Evolutionary conservation across 768 basidiomycete genomes (phyloP).

Genomic region (Gelatoporia subvermispora): DNA sequence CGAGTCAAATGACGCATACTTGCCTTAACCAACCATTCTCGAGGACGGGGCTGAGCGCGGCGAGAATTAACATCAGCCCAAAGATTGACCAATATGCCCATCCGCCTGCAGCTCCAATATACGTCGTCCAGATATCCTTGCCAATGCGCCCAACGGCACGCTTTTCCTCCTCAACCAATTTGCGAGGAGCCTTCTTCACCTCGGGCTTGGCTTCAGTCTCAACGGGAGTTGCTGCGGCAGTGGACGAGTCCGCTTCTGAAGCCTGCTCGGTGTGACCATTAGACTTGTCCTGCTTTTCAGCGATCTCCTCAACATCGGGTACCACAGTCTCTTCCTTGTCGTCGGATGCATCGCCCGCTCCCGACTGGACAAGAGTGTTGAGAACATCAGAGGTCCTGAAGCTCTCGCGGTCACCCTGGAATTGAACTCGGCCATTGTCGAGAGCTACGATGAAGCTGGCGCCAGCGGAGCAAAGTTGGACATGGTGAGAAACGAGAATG

Average conservation of each 20-base stretch:
- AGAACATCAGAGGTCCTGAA: constrained; percentile 71
- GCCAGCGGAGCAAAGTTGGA: constrained; percentile 78
- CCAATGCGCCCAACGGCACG: constrained; percentile 45
- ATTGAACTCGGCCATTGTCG: constrained; percentile 76
- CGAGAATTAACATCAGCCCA: constrained; percentile 27
- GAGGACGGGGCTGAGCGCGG: constrained; percentile 37
- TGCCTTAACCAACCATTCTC: constrained; percentile 45
- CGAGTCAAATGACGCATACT: constrained; percentile 8
- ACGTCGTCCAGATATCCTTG: constrained; percentile 40
- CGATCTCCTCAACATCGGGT: constrained; percentile 29
- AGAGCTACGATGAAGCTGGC: constrained; percentile 81
- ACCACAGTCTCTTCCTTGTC: constrained; percentile 41
- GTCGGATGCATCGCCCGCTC: constrained; percentile 31
- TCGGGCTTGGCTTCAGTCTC: constrained; percentile 19
- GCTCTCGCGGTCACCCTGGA: constrained; percentile 57
- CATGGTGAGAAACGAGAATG: constrained; percentile 90
- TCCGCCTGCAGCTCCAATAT: constrained; percentile 37
- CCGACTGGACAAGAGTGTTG: constrained; percentile 60
- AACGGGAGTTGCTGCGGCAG: constrained; percentile 24
- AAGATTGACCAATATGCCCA: constrained; percentile 37
- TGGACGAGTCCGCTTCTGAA: constrained; percentile 42
- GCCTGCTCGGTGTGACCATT: constrained; percentile 16
- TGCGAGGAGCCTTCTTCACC: constrained; percentile 60
- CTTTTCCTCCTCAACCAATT: constrained; percentile 69
- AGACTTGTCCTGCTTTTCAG: constrained; percentile 15